These are phyloP conservation scores for Triticum turgidum DNA, from an alignment of 176 grass and related monocot species.

Conservation along the genomic window DNA sequence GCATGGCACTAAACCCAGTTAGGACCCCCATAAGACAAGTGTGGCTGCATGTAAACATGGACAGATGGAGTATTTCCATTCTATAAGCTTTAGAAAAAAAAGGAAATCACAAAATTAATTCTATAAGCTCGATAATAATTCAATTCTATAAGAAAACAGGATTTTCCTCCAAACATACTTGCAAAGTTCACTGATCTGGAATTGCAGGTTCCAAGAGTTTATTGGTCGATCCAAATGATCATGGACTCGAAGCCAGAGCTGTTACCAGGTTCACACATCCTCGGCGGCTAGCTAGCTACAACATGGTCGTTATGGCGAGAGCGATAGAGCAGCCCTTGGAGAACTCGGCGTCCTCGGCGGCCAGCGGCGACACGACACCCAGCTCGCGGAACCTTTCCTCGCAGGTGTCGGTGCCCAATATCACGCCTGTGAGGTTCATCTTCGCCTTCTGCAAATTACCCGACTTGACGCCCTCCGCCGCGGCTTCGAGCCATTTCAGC, in stretches of 20 bases:
- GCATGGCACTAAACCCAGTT: no score
- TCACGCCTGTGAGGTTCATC: conserved; percentile 18
- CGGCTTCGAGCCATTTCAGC: neutral
- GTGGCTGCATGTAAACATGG: neutral
- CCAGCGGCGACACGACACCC: conserved; percentile 26
- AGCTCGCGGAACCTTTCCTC: conserved; percentile 42
- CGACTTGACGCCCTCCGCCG: neutral
- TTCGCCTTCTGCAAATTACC: conserved; percentile 19
- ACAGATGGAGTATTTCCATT: no score
- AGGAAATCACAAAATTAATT: no score
- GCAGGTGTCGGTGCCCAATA: conserved; percentile 34
- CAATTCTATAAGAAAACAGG: neutral
- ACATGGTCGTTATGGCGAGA: conserved; percentile 18
- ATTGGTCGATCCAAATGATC: neutral
- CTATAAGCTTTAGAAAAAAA: no score
- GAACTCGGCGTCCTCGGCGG: conserved; percentile 39
- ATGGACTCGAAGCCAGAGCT: neutral
- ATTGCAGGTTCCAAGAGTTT: neutral
- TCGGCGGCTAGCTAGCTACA: neutral
- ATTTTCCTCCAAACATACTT: neutral
- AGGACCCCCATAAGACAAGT: no score
- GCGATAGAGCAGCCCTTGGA: conserved; percentile 34
- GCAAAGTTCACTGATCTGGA: neutral
- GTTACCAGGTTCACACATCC: neutral
- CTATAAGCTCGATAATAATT: neutral